Base-by-base conservation (phyloP, 345 rosid species). In the Crucihimalaya himalaica region DNA sequence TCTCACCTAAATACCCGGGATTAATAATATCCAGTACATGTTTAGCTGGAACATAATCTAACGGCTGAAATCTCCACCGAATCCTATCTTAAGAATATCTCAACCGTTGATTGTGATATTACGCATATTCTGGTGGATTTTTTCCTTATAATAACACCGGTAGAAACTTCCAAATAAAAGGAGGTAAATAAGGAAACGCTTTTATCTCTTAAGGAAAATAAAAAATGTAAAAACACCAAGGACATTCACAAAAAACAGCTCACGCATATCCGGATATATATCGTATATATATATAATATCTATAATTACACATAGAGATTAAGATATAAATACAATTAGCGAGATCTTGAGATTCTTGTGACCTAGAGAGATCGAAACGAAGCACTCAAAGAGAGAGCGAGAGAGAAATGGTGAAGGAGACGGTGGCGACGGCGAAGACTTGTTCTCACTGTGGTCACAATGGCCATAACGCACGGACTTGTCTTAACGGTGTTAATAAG, bases 391-490 rank as follows among this genome's bases (percentile, higher is more conserved):
- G 42, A 40, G 47, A 47, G 63, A 19, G 46, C 64, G 18, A 19
- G 55, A 73, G 27, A 37, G 48, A 23, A 25, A 76, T 68, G 66
- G 66, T 70, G 54, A 73, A 63, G 70, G 79, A 65, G 42, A 45
- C 8, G 56, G 11, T 23, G 57, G 79, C 82, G 61, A 31, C 51
- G 37, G 11, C 40, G 13, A 84, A 85, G 60, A 85, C 83, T 77
- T 84, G 90, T 56, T 78, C 85, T 6, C 51, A 74, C 8, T 82
- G 87, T 61, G 87, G 87, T 4, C 75, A 76, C 3, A 77, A 66
- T 63, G 89, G 86, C 31, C 89, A 84, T 59, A 86, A 84, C 60
- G 63, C 88, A 0, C 82, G 92, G 37, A 82, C 86, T 1, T 84
- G 86, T 51, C 63, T 52, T 42, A 68, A 80, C 46, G 81, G 50